Percentiles rank a stretch among this genome's conserved stretches.
Conservation (phyloP, 257 asterid species). For the Haberlea rhodopensis region DNA sequence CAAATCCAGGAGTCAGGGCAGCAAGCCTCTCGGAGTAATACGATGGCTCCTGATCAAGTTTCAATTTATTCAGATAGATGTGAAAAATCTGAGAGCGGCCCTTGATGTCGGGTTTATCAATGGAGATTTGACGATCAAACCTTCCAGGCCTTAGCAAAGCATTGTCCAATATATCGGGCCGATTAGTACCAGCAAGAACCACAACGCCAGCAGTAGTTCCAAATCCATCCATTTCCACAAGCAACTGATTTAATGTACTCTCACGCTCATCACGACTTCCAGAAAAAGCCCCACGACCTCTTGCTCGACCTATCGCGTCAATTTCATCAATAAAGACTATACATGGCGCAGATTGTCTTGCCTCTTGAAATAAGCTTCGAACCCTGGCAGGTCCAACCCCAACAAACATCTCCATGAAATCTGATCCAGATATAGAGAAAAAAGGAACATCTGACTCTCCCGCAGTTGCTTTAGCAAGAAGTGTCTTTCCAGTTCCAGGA, state of each 20-base stretch:
- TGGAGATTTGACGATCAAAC: slow-evolving; percentile 83
- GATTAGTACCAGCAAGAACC: slow-evolving; percentile 88
- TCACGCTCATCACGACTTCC: slow-evolving; percentile 73
- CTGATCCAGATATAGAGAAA: slow-evolving; percentile 82
- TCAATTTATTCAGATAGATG: slow-evolving; percentile 66
- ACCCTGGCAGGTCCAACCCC: slow-evolving; percentile 94
- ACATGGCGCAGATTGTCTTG: slow-evolving; percentile 86
- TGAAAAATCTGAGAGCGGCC: slow-evolving; percentile 87
- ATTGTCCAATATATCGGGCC: slow-evolving; percentile 84
- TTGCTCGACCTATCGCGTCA: slow-evolving; percentile 84
- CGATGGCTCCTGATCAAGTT: slow-evolving; percentile 72
- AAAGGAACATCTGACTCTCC: slow-evolving; percentile 92
- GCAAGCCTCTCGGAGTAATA: slow-evolving; percentile 83
- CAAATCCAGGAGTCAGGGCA: slow-evolving; percentile 93
- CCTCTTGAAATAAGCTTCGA: slow-evolving; percentile 82
- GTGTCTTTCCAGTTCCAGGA: slow-evolving; percentile 96
- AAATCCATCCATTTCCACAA: slow-evolving; percentile 96
- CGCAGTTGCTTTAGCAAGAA: slow-evolving; percentile 92
- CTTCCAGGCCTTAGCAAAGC: slow-evolving; percentile 91
- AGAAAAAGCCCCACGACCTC: slow-evolving; percentile 68
- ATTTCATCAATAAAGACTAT: slow-evolving; percentile 88
- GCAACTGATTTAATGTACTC: slow-evolving; percentile 84
- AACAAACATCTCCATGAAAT: slow-evolving; percentile 83
- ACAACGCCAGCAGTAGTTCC: slow-evolving; percentile 85
- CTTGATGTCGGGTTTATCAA: slow-evolving; percentile 84